Percentiles rank a stretch among this genome's conserved stretches.
These are phyloP conservation scores for Cystobasidium slooffiae DNA, from an alignment of 1,284 basidiomycete species.

Conservation along the genomic window DNA sequence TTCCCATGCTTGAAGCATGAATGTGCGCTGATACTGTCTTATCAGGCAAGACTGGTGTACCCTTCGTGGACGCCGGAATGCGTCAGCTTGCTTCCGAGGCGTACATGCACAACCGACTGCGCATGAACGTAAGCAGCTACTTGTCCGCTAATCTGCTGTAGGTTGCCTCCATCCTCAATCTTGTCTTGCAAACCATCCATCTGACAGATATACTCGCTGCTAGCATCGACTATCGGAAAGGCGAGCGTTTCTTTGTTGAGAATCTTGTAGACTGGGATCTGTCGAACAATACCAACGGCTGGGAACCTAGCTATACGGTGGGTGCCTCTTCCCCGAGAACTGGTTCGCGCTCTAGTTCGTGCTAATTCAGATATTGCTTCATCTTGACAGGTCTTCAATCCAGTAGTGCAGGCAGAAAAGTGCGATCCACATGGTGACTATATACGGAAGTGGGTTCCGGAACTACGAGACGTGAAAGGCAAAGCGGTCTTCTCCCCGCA, in stretches of 20 bases:
- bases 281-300: constrained; percentile 55
- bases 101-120: constrained; percentile 74
- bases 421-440: constrained; percentile 83
- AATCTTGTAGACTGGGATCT: constrained; percentile 58
- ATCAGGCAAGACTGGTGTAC: constrained; percentile 71
- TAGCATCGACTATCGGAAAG: constrained; percentile 79
- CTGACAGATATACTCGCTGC: constrained; percentile 67
- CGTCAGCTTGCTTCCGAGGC: constrained; percentile 65
- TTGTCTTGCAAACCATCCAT: constrained; percentile 76
- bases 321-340: not conserved
- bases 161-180: constrained; percentile 59
- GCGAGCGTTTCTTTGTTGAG: constrained; percentile 87
- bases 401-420: constrained; percentile 61
- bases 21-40: constrained; percentile 20
- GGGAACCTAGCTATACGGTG: constrained; percentile 62
- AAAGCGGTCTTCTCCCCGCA: constrained; percentile 59
- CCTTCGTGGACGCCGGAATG: constrained; percentile 90
- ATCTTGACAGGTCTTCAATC: constrained; percentile 67
- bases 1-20: not conserved
- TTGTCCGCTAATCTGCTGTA: constrained; percentile 53
- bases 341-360: not conserved
- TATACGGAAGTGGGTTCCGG: constrained; percentile 84
- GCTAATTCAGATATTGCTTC: not conserved
- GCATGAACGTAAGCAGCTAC: constrained; percentile 71
- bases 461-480: constrained; percentile 59